These are phyloP conservation scores for Petrea volubilis DNA, from an alignment of 257 asterid genomes.

Conservation along the genomic window DNA sequence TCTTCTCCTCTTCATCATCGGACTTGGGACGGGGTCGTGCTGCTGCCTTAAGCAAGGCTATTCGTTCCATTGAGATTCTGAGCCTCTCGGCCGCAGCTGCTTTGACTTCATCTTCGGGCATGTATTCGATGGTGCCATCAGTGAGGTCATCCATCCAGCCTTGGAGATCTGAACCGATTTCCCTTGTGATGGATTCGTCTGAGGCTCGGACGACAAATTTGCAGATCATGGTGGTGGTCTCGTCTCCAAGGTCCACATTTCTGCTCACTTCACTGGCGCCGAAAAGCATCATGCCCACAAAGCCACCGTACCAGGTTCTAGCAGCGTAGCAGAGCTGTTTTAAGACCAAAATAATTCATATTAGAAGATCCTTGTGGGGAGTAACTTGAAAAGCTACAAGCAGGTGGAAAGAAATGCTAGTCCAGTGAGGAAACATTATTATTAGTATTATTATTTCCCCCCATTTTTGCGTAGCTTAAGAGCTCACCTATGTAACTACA, in stretches of 20 bases:
- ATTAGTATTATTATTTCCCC: too few relatives aligned
- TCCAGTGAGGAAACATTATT: not conserved
- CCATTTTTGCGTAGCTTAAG: too few relatives aligned
- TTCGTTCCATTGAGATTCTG: conserved; percentile 84
- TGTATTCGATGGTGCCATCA: conserved; percentile 82
- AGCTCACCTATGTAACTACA: too few relatives aligned
- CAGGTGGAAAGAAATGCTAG: not conserved
- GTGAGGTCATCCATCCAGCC: conserved; percentile 97
- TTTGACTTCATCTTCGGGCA: conserved; percentile 96
- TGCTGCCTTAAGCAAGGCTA: conserved; percentile 87
- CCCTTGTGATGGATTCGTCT: conserved; percentile 79
- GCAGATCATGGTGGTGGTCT: conserved; percentile 95
- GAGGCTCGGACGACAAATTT: conserved; percentile 92
- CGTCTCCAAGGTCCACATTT: conserved; percentile 96
- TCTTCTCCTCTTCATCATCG: conserved; percentile 39
- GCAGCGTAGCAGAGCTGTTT: conserved; percentile 90
- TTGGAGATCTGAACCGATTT: conserved; percentile 85
- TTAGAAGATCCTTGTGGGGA: not conserved
- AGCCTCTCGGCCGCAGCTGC: conserved; percentile 82
- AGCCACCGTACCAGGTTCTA: conserved; percentile 95
- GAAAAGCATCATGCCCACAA: conserved; percentile 91
- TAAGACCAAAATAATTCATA: conserved; percentile 6
- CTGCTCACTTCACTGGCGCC: conserved; percentile 98
- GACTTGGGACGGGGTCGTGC: conserved; percentile 75
- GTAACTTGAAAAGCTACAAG: not conserved